Evolutionary conservation across 768 basidiomycete genomes (phyloP), one percentile per base, ranked within the genome.

Genomic region (Stropharia rugosoannulata): DNA sequence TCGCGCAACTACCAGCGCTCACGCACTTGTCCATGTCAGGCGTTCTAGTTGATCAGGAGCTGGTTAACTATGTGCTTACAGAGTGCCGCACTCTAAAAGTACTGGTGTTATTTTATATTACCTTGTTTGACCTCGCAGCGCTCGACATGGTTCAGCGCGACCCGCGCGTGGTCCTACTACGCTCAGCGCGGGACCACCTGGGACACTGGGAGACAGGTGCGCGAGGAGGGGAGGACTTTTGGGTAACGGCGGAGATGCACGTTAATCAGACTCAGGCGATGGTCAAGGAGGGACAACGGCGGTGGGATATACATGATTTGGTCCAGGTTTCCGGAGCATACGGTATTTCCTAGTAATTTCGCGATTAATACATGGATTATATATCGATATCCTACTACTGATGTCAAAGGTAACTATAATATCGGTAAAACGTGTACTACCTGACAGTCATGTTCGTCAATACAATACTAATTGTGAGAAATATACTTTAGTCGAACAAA

Each of bases 181-280:
- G 47, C 18, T 58, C 58, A 25, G 59, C 59, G 9, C 19, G 35
- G 5, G 59, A 58, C 29, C 55, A 59, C 46, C 44, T 65, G 10
- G 59, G 57, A 15, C 55, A 63, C 49, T 65, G 64, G 64, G 62
- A 65, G 40, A 29, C 36, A 15, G 62, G 60, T 1, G 62, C 62
- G 2, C 50, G 55, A 10, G 62, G 62, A 13, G 60, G 56, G 11
- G 52, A 55, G 40, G 64, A 65, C 36, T 61, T 63, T 45, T 65
- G 62, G 64, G 46, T 60, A 10, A 59, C 56, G 1, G 64, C 58
- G 15, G 58, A 63, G 27, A 56, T 46, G 22, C 39, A 38, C 4
- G 48, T 55, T 35, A 47, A 39, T 15, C 25, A 56, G 10, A 54
- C 49, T 7, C 29, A 32, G 29, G 29, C 9, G 29, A 32, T 32